Evolutionary conservation across 1,284 basidiomycete genomes (phyloP).

Genomic region (Apiotrichum gamsii): DNA sequence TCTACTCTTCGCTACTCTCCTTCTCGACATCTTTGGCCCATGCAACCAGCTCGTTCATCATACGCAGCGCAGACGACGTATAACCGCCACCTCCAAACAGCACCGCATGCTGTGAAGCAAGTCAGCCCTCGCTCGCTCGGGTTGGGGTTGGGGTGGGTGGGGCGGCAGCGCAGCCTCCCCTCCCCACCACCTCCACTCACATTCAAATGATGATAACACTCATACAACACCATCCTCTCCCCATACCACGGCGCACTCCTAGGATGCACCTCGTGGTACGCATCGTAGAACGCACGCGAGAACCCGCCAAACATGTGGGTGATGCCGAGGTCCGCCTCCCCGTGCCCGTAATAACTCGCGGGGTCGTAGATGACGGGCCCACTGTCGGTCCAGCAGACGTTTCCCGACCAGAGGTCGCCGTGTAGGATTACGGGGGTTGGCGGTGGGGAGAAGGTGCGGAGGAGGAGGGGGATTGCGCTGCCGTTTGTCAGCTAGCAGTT

Average conservation of each 20-base stretch:
- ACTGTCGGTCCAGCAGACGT: slow-evolving; percentile 48
- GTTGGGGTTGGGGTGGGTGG: too few species aligned
- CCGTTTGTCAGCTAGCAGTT: not conserved
- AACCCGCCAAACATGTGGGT: slow-evolving; percentile 70
- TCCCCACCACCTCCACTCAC: slow-evolving; percentile 17
- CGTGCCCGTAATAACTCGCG: slow-evolving; percentile 74
- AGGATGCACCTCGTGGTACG: slow-evolving; percentile 64
- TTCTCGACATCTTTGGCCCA: slow-evolving; percentile 29
- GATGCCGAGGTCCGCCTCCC: slow-evolving; percentile 79
- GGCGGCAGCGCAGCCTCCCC: too few species aligned
- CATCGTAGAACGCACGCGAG: slow-evolving; percentile 49
- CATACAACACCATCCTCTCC: slow-evolving; percentile 65
- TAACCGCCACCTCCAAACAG: slow-evolving; percentile 44
- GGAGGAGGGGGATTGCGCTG: slow-evolving; percentile 70
- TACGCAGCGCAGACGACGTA: slow-evolving; percentile 26
- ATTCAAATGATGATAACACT: slow-evolving; percentile 82
- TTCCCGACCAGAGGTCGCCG: slow-evolving; percentile 69
- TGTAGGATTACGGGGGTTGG: slow-evolving; percentile 72
- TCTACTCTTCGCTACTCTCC: not conserved
- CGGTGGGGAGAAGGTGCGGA: slow-evolving; percentile 53
- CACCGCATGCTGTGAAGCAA: slow-evolving; percentile 43
- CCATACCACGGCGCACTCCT: slow-evolving; percentile 68
- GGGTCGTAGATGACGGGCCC: slow-evolving; percentile 70
- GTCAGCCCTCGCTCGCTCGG: too few species aligned
- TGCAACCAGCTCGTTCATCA: slow-evolving; percentile 33